Evolutionary conservation across 2,329 filamentous ascomycete species (phyloP).

Genomic region (Aspergillus hiratsukae): DNA sequence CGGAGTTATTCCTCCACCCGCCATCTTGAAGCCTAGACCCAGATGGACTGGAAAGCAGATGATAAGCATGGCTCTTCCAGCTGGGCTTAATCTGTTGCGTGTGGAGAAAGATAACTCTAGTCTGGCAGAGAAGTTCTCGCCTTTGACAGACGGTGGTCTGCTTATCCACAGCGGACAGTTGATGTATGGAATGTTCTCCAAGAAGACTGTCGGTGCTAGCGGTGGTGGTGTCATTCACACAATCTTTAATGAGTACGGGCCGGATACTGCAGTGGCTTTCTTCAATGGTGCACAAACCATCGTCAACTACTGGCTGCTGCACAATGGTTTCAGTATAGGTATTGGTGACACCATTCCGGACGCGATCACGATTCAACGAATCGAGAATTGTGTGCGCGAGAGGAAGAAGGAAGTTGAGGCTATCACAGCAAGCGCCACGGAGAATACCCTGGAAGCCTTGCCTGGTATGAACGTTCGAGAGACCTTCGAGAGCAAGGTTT

Average conservation of each 20-base stretch:
- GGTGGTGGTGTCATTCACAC: conserved; percentile 90
- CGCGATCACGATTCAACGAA: conserved; percentile 73
- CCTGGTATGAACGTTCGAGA: conserved; percentile 98
- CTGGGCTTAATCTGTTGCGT: conserved; percentile 73
- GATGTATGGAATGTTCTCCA: conserved; percentile 83
- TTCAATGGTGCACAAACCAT: conserved; percentile 94
- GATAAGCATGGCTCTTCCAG: conserved; percentile 85
- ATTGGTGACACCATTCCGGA: conserved; percentile 98
- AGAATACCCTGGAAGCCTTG: conserved; percentile 82
- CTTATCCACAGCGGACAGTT: conserved; percentile 83
- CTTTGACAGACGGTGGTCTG: conserved; percentile 70
- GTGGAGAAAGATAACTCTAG: conserved; percentile 58
- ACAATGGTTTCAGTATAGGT: conserved; percentile 95
- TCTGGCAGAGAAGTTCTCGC: conserved; percentile 51
- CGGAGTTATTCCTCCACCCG: conserved; percentile 84
- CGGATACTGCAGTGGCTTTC: conserved; percentile 82
- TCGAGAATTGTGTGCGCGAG: conserved; percentile 73
- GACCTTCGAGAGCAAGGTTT: conserved; percentile 96
- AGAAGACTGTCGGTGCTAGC: conserved; percentile 89
- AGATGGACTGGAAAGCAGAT: conserved; percentile 99
- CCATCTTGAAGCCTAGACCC: conserved; percentile 87
- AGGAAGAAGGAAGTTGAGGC: conserved; percentile 77
- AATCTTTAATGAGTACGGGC: conserved; percentile 91
- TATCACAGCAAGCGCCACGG: conserved; percentile 73
- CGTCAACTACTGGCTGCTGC: conserved; percentile 94